Conservation (phyloP, 2,329 filamentous ascomycete species). For the Cordyceps militaris region DNA sequence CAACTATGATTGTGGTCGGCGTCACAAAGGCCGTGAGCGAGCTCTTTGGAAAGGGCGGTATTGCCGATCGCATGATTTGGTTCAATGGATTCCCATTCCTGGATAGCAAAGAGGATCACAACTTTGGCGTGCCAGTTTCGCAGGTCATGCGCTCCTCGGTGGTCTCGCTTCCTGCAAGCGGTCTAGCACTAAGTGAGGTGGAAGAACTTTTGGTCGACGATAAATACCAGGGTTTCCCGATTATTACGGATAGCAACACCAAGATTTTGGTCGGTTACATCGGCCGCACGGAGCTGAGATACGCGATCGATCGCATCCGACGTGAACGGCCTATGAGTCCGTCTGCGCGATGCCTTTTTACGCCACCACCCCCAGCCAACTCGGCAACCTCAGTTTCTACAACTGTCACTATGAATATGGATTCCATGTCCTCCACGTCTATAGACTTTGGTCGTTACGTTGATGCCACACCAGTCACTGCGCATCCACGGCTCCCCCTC, state of each 20-base stretch:
- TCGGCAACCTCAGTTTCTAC: conserved; percentile 34
- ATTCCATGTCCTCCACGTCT: conserved; percentile 48
- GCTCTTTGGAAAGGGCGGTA: conserved; percentile 88
- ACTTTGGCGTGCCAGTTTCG: conserved; percentile 89
- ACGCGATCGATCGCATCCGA: conserved; percentile 76
- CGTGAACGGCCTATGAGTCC: conserved; percentile 60
- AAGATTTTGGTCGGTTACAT: conserved; percentile 85
- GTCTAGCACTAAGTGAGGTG: conserved; percentile 67
- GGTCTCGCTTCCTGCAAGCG: conserved; percentile 65
- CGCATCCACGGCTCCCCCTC: conserved; percentile 82
- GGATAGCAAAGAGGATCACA: conserved; percentile 95
- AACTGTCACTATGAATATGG: conserved; percentile 47
- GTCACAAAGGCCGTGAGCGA: conserved; percentile 92
- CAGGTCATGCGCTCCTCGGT: conserved; percentile 78
- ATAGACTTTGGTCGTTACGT: conserved; percentile 84
- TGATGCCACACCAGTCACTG: conserved; percentile 81
- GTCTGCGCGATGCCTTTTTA: conserved; percentile 68
- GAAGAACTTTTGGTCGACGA: conserved; percentile 71
- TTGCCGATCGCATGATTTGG: conserved; percentile 97
- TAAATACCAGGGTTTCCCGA: conserved; percentile 86
- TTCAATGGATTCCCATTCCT: conserved; percentile 96
- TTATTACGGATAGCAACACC: conserved; percentile 66
- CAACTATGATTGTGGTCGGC: conserved; percentile 98
- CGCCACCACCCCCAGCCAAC: conserved; percentile 34
- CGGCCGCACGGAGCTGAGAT: conserved; percentile 82